phyloP scores from a whole-genome alignment of 768 basidiomycete species.

The Suillus luteus region DNA sequence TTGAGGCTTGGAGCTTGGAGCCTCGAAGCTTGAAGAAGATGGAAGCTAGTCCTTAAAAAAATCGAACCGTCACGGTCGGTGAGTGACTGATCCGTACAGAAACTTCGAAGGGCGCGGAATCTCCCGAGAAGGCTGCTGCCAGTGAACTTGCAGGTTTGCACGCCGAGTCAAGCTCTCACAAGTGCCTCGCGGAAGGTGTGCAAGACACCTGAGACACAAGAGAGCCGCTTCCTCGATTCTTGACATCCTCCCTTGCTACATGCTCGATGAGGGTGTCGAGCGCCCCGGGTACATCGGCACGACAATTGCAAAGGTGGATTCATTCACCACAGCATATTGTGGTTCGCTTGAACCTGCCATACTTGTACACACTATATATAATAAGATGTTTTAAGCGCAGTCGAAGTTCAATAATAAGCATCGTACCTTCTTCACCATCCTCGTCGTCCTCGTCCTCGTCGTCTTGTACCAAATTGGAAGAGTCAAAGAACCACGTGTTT shows the following conservation, averaged over 20 bases:
- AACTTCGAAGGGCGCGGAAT: neutral
- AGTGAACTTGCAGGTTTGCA: slow-evolving; percentile 3
- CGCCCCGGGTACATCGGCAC: neutral
- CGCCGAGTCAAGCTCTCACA: slow-evolving; percentile 3
- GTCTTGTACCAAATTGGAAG: neutral
- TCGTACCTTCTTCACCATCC: neutral
- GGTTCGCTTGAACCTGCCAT: neutral
- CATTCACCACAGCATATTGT: neutral
- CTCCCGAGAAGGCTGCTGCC: neutral
- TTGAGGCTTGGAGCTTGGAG: neutral
- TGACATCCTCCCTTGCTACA: neutral
- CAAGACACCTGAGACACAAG: neutral
- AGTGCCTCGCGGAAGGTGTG: neutral
- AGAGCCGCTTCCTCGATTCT: neutral
- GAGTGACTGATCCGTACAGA: neutral
- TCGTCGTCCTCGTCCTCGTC: neutral
- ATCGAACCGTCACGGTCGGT: neutral
- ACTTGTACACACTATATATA: neutral
- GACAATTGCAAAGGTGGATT: neutral
- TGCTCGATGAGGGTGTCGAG: neutral
- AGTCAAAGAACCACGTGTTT: slow-evolving; percentile 3
- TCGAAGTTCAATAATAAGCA: neutral
- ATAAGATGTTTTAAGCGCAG: neutral
- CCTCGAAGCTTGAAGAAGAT: neutral
- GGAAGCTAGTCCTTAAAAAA: neutral